Evolutionary conservation across 2,329 filamentous ascomycete genomes (phyloP), one percentile per base, ranked within the genome.

Genomic region (Alternaria triticimaculans): DNA sequence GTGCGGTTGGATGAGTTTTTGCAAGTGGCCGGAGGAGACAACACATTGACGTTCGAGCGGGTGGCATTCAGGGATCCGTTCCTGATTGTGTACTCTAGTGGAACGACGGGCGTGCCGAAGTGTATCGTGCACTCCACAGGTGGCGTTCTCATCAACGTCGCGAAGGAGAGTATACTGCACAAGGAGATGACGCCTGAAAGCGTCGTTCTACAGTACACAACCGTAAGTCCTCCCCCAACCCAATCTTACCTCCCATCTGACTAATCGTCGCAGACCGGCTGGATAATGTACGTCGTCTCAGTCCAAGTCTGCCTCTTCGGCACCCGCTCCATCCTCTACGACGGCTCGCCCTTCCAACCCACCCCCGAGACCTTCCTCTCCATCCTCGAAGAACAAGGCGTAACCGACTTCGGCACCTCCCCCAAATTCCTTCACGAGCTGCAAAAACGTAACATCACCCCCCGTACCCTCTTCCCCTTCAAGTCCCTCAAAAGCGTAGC

Each of bases 241-340:
- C 33, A 0, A 37, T 5, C 2, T n/a, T 15, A n/a, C 33, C 33
- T 37, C 33, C 15, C 33, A 37, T n/a, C 8, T 37, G 15, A 37
- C 33, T 37, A n/a, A 37, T 2, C 0, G 0, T 9, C 1, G 9
- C 9, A 79, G 77, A 80, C 78, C 5, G 77, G 78, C 14, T 96
- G 93, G 93, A 96, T 97, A 80, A 96, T 97, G 93, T 96, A 95
- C 75, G 82, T 94, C 9, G 81, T 84, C 3, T 87, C 85, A 41
- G 82, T 92, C 0, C 83, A 84, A 20, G 82, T 84, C 5, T 82
- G 95, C 8, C 71, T 90, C 1, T 80, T 84, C 43, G 92, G 92
- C 8, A 84, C 84, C 0, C 84, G 87, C 6, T 83, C 86, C 1
- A 79, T 96, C 2, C 82, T 95, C n/a, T 96, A 96, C 76, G 93